These are phyloP conservation scores for Penicillium herquei DNA, from an alignment of 495 filamentous ascomycete genomes.

Conservation along the genomic window DNA sequence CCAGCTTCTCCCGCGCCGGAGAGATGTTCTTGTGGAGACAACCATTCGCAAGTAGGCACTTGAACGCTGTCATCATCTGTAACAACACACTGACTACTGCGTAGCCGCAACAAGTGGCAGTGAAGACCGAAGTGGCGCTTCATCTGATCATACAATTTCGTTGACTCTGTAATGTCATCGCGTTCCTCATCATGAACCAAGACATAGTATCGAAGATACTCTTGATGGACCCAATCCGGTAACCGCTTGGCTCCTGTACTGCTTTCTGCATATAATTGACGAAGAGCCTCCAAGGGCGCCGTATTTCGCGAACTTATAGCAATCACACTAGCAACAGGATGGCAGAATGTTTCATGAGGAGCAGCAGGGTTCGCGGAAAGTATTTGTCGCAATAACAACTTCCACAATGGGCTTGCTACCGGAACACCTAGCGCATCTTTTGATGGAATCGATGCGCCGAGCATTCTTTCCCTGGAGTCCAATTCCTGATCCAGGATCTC, in stretches of 20 bases:
- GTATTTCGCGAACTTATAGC: slow-evolving; percentile 86
- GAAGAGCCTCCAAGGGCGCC: slow-evolving; percentile 76
- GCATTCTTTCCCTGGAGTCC: slow-evolving; percentile 30
- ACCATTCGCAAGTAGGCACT: slow-evolving; percentile 80
- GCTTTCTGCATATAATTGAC: slow-evolving; percentile 76
- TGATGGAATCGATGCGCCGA: slow-evolving; percentile 34
- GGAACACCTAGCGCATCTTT: slow-evolving; percentile 34
- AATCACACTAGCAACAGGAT: slow-evolving; percentile 94
- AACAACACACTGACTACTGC: slow-evolving; percentile 79
- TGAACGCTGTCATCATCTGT: slow-evolving; percentile 90
- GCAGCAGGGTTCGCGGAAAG: slow-evolving; percentile 73
- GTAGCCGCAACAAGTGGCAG: slow-evolving; percentile 84
- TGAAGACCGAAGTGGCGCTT: slow-evolving; percentile 94
- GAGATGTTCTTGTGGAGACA: slow-evolving; percentile 82
- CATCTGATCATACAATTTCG: slow-evolving; percentile 92
- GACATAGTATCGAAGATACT: slow-evolving; percentile 93
- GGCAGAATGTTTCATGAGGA: slow-evolving; percentile 88
- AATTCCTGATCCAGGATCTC: slow-evolving; percentile 54
- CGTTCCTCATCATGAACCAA: slow-evolving; percentile 95
- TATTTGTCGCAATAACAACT: slow-evolving; percentile 76
- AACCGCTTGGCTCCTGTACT: slow-evolving; percentile 62
- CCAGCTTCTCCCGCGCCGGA: slow-evolving; percentile 64
- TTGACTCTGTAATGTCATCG: slow-evolving; percentile 87
- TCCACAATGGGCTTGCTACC: slow-evolving; percentile 64
- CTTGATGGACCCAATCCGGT: slow-evolving; percentile 80